Evolutionary conservation across 2,329 filamentous ascomycete species (phyloP).

Genomic region (Clonostachys solani): DNA sequence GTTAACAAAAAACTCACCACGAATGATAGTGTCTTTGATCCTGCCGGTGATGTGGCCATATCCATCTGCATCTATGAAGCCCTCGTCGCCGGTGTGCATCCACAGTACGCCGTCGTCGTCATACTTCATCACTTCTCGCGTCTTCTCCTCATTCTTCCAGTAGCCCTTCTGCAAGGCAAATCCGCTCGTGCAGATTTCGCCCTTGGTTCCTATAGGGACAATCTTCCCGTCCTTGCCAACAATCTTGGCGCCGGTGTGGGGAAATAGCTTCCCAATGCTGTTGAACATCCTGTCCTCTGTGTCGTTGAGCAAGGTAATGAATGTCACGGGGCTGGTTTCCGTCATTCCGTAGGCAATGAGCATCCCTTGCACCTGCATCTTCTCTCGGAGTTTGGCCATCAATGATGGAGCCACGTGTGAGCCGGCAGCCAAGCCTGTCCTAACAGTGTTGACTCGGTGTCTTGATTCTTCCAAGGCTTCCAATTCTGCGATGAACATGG

Average conservation of each 20-base stretch:
- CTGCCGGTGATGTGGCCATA: slow-evolving; percentile 78
- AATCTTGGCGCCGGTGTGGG: slow-evolving; percentile 58
- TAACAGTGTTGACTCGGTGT: slow-evolving; percentile 28
- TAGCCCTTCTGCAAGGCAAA: slow-evolving; percentile 59
- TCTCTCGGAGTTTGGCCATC: slow-evolving; percentile 57
- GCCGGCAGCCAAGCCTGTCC: slow-evolving; percentile 65
- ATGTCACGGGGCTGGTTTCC: slow-evolving; percentile 54
- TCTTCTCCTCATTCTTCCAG: slow-evolving; percentile 45
- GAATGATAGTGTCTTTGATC: slow-evolving; percentile 83
- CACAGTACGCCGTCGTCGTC: slow-evolving; percentile 47
- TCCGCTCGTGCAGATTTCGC: slow-evolving; percentile 62
- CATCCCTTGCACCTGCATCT: slow-evolving; percentile 56
- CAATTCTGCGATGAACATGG: slow-evolving; percentile 67
- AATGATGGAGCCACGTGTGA: slow-evolving; percentile 58
- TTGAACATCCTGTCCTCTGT: slow-evolving; percentile 59
- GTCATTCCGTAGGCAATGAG: slow-evolving; percentile 58
- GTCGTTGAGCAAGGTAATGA: slow-evolving; percentile 64
- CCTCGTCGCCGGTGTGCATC: slow-evolving; percentile 86
- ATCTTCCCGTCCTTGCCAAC: slow-evolving; percentile 50
- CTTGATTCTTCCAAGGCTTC: slow-evolving; percentile 42
- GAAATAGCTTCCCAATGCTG: slow-evolving; percentile 58
- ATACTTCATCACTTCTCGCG: slow-evolving; percentile 13
- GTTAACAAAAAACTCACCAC: too few relatives aligned
- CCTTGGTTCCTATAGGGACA: slow-evolving; percentile 47
- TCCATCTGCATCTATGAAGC: slow-evolving; percentile 68